Conservation (phyloP, 352 stramenopile genomes). For the Globisporangium spinosum region DNA sequence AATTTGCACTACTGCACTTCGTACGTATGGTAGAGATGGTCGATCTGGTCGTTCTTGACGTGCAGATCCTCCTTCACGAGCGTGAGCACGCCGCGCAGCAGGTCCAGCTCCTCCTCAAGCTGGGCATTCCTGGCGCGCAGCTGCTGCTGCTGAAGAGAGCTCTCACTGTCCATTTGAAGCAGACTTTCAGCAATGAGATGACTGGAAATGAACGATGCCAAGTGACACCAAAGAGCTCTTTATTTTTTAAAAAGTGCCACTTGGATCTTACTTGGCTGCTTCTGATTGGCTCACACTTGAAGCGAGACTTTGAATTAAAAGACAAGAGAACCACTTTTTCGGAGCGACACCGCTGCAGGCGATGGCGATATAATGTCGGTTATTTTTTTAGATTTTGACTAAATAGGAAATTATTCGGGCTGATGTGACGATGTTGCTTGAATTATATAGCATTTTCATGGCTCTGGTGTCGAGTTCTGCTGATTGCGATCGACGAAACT, state of each 20-base stretch:
- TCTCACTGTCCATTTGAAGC: not conserved
- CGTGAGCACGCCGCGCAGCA: conserved; percentile 26
- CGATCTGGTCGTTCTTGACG: conserved; percentile 35
- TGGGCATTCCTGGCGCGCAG: conserved; percentile 5
- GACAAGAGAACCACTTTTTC: no score
- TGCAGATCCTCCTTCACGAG: conserved; percentile 33
- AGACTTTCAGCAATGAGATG: not conserved
- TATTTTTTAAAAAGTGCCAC: not conserved
- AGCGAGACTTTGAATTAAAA: no score
- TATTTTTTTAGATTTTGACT: no score
- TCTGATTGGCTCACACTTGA: not conserved
- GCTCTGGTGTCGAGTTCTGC: no score
- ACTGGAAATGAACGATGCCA: not conserved
- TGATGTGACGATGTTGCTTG: no score
- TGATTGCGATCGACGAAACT: no score
- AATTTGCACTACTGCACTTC: not conserved
- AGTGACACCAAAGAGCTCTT: not conserved
- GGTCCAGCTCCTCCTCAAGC: conserved; percentile 26
- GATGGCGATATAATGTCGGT: no score
- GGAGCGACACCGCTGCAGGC: no score
- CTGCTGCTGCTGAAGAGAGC: not conserved
- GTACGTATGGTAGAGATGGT: conserved; percentile 30
- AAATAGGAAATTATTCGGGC: no score
- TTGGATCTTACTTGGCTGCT: conserved; percentile 1
- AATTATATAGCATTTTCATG: no score